Conservation (phyloP, 228 moss, liverwort and hornwort species). For the Sphagnum fallax region DNA sequence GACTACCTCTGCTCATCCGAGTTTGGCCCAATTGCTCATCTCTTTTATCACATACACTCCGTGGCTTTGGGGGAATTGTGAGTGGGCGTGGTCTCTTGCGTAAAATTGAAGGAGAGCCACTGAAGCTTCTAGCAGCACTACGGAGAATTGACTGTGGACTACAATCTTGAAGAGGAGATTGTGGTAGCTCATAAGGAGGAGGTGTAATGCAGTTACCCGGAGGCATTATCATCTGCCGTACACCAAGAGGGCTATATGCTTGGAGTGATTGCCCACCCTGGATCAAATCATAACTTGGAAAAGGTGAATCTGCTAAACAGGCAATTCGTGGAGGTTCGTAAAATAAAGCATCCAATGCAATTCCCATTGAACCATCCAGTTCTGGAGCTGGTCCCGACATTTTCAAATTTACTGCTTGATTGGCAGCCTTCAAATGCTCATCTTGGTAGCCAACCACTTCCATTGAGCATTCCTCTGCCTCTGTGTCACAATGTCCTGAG, state of each 20-base stretch:
- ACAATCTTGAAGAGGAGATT: constrained; percentile 63
- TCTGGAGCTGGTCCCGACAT: constrained; percentile 16
- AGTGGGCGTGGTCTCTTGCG: constrained; percentile 83
- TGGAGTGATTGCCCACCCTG: constrained; percentile 64
- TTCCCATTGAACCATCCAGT: constrained; percentile 2
- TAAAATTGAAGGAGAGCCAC: constrained; percentile 93
- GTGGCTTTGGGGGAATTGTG: constrained; percentile 16
- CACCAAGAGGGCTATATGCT: constrained; percentile 92
- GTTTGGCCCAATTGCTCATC: constrained; percentile 33
- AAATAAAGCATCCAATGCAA: constrained; percentile 49
- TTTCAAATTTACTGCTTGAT: constrained; percentile 45
- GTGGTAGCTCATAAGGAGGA: constrained; percentile 27
- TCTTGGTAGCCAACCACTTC: constrained; percentile 26
- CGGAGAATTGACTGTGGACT: constrained; percentile 90
- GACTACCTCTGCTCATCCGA: constrained; percentile 12
- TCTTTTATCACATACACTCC: constrained; percentile 19
- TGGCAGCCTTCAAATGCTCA: constrained; percentile 16
- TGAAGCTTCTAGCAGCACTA: constrained; percentile 88
- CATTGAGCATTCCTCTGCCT: constrained; percentile 17
- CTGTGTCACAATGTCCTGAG: constrained; percentile 18
- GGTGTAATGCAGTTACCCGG: constrained; percentile 70
- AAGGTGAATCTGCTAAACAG: constrained; percentile 54
- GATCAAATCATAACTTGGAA: constrained; percentile 81
- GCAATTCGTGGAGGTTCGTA: constrained; percentile 61
- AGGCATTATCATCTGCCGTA: constrained; percentile 95